phyloP scores from a whole-genome alignment of 169 alveolate genomes.

The Ichthyophthirius multifiliis region DNA sequence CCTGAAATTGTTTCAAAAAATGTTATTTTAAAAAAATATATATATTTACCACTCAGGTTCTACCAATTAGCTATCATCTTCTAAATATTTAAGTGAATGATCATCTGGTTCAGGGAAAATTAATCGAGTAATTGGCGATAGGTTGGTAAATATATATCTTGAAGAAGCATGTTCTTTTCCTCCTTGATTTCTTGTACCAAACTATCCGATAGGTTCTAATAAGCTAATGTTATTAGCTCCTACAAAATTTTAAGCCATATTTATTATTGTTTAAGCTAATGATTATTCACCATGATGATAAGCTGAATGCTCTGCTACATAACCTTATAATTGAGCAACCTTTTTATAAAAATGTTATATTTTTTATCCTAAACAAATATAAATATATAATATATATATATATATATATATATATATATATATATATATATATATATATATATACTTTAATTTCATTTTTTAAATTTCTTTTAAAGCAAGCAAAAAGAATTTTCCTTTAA shows the following conservation, averaged over 20 bases:
- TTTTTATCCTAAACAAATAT: background rate
- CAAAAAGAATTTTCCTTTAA: slow-evolving; percentile 97
- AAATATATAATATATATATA: no score
- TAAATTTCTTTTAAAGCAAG: slow-evolving; percentile 95
- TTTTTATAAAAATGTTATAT: slow-evolving; percentile 54
- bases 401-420: background rate
- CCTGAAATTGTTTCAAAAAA: background rate
- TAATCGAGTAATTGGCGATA: slow-evolving; percentile 50
- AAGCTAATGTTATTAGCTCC: slow-evolving; percentile 96
- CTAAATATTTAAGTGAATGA: slow-evolving; percentile 84
- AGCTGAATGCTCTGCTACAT: slow-evolving; percentile 98
- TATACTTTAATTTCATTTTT: slow-evolving; percentile 93
- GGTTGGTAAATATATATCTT: slow-evolving; percentile 64
- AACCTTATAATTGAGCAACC: slow-evolving; percentile 86
- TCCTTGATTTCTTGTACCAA: slow-evolving; percentile 98
- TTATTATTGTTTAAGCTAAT: slow-evolving; percentile 95
- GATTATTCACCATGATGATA: slow-evolving; percentile 99
- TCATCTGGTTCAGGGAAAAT: slow-evolving; percentile 43
- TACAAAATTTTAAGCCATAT: slow-evolving; percentile 99
- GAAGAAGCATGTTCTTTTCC: slow-evolving; percentile 96
- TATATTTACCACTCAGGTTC: slow-evolving; percentile 94
- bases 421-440: slow-evolving; percentile 26
- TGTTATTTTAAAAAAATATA: background rate
- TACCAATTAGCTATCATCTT: slow-evolving; percentile 98
- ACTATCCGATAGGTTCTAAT: slow-evolving; percentile 97